A percentile compares a stretch with the other conserved stretches of the same genome.
Conservation (phyloP, 2,329 filamentous ascomycete genomes). For the Colletotrichum somersetense region DNA sequence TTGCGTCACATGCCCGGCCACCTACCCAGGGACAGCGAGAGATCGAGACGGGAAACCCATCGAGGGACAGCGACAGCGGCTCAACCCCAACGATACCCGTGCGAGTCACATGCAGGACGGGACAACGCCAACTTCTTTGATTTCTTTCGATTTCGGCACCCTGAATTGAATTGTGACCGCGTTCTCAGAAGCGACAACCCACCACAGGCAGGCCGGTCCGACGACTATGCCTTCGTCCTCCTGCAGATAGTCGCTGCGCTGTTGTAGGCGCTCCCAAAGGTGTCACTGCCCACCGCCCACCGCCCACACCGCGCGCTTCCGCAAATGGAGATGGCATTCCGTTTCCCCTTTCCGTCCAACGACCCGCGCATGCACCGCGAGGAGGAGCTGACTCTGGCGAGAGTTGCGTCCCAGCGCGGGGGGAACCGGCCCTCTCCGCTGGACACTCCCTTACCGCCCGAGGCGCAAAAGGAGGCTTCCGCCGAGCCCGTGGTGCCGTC, state of each 20-base stretch:
- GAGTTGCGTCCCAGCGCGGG: constrained; percentile 48
- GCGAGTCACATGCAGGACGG: constrained; percentile 30
- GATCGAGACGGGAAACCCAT: constrained; percentile 11
- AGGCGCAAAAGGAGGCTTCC: constrained; percentile 36
- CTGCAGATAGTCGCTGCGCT: constrained; percentile 28
- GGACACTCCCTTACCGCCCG: constrained; percentile 34
- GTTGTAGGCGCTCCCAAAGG: constrained; percentile 20
- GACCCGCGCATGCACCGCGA: constrained; percentile 53
- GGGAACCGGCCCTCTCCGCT: constrained; percentile 43
- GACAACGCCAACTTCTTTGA: neutral
- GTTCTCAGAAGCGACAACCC: neutral
- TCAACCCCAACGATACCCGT: constrained; percentile 9
- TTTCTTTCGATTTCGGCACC: neutral
- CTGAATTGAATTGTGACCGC: neutral
- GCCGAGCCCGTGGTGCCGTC: constrained; percentile 36
- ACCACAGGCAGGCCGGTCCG: constrained; percentile 1
- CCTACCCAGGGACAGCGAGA: neutral
- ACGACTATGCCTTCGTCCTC: constrained; percentile 30
- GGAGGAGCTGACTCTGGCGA: constrained; percentile 54
- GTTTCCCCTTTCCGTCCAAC: constrained; percentile 50
- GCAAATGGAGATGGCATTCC: constrained; percentile 53
- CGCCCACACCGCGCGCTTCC: constrained; percentile 2
- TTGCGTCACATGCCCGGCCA: constrained; percentile 45
- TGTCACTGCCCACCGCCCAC: constrained; percentile 12
- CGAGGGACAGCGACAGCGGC: constrained; percentile 9